Base-by-base conservation (phyloP, 768 basidiomycete species). In the Plicaturopsis crispa region DNA sequence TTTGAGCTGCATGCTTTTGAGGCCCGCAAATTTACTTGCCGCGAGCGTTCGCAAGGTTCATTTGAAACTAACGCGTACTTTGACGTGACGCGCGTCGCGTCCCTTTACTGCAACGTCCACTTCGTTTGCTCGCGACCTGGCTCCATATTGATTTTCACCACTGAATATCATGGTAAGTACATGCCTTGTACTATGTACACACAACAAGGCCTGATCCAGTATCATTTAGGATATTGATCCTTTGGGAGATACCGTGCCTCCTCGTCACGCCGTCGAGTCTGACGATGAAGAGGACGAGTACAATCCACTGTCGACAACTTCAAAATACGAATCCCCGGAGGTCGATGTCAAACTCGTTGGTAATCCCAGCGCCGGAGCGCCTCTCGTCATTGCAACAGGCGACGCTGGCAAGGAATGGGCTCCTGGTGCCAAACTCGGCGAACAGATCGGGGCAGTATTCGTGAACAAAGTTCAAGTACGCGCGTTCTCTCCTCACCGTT, bases 251-350 rank as follows among this genome's bases (percentile, higher is more conserved):
- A 61, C 62, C 35, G 59, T 62, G 3, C 75, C 80, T 2, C 75
- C 80, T 24, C 69, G 80, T 39, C 66, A 82, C 43, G 72, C 72
- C 24, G 57, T 80, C 35, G 80, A 82, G 48, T 80, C 78, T 4
- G 80, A 82, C 43, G 78, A 80, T n/a, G 78, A 78, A 42, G 70
- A 74, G 43, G 79, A 81, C 36, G 77, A 80, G 48, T 63, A 65
- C 43, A 70, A 72, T 38, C 72, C 72, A 11, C 52, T 67, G 3
- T 48, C 53, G 14, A 31, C 47, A 36, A 10, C 45, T 18, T 16
- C 42, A 30, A 31, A 46, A 50, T 35, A 38, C 44, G 45, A 33
- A 39, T 49, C 28, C 13, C 45, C 46, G 38, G 43, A 44, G n/a
- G 36, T 48, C 17, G 53, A 62, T 23, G 48, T 75, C 46, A 58